phyloP scores from a whole-genome alignment of 139 green algal species.

The Chlorella vulgaris region DNA sequence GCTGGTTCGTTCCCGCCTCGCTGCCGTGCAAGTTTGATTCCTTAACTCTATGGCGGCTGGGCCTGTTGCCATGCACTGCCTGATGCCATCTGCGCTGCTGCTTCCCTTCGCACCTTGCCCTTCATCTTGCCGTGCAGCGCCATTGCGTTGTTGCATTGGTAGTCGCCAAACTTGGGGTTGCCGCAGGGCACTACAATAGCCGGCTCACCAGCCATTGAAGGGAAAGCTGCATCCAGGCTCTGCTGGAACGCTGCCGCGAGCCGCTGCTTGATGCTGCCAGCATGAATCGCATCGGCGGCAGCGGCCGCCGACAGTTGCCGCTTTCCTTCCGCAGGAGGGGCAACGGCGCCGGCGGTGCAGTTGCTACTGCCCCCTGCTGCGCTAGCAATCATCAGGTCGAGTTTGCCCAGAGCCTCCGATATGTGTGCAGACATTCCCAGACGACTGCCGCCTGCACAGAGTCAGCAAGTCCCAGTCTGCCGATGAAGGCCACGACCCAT shows the following conservation, averaged over 20 bases:
- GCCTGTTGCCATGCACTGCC: no score
- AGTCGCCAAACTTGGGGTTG: conserved; percentile 92
- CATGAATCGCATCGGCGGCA: neutral
- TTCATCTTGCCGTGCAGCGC: conserved; percentile 89
- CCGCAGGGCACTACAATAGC: conserved; percentile 68
- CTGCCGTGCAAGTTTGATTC: no score
- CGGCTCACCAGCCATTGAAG: conserved; percentile 48
- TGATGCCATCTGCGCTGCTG: neutral
- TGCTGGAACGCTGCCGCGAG: conserved; percentile 67
- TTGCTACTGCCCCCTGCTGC: neutral
- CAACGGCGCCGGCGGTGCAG: neutral
- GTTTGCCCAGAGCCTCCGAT: conserved; percentile 36
- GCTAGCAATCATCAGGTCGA: conserved; percentile 47
- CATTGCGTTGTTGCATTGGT: conserved; percentile 99
- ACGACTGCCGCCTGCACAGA: neutral
- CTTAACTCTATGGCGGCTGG: no score
- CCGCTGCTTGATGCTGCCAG: conserved; percentile 52
- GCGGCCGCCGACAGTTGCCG: neutral
- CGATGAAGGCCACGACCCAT: neutral
- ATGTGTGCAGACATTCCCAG: conserved; percentile 40
- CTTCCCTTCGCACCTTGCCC: conserved; percentile 57
- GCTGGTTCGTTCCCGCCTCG: neutral
- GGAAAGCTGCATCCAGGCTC: conserved; percentile 74
- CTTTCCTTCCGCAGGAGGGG: neutral
- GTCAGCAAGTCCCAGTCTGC: no score